These are phyloP conservation scores for Russula sp. DNA, from an alignment of 768 basidiomycete species.

Conservation along the genomic window DNA sequence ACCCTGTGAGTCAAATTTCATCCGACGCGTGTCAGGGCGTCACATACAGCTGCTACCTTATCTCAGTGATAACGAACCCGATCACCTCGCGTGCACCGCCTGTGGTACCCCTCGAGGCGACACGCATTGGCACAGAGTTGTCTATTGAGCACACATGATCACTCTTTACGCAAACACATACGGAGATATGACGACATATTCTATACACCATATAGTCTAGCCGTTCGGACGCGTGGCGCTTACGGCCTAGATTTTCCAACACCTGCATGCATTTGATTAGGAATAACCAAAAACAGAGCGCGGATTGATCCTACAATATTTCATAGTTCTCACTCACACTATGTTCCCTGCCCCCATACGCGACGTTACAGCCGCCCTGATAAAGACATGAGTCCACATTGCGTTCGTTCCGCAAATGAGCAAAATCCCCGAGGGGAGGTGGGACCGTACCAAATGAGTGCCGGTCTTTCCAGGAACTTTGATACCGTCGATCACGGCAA, in stretches of 20 bases:
- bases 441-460: constrained; percentile 49
- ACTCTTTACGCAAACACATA: neutral
- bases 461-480: constrained; percentile 71
- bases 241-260: constrained; percentile 31
- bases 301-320: constrained; percentile 35
- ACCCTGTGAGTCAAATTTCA: neutral
- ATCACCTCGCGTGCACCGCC: constrained; percentile 55
- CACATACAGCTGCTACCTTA: constrained; percentile 6
- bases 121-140: neutral
- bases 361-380: constrained; percentile 9
- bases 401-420: constrained; percentile 19
- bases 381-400: neutral
- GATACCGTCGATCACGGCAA: constrained; percentile 45
- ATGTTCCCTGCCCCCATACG: constrained; percentile 30
- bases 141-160: constrained; percentile 7
- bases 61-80: constrained; percentile 44
- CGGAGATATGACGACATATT: neutral
- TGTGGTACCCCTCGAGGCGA: constrained; percentile 53
- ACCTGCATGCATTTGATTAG: constrained; percentile 27
- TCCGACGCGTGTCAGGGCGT: neutral
- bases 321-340: constrained; percentile 37
- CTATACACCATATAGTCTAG: neutral
- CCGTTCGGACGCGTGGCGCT: neutral
- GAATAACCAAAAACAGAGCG: neutral
- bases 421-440: neutral